Conservation (phyloP, 805 yeast species). For the Suhomyces prunicola region DNA sequence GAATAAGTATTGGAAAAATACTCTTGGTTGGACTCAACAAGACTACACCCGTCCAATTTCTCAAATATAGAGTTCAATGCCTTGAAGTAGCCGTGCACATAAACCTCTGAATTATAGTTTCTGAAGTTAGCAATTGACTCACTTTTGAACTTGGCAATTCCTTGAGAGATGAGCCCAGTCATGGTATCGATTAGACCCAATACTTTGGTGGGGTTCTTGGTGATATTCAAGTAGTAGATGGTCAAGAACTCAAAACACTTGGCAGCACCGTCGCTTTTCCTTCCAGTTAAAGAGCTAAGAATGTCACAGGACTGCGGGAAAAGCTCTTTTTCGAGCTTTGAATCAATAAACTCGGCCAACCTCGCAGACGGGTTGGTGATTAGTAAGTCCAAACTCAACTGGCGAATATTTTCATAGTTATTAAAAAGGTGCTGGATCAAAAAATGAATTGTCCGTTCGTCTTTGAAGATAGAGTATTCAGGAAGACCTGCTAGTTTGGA, state of each 20-base stretch:
- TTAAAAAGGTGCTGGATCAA: slow-evolving; percentile 63
- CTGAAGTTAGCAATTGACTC: neutral
- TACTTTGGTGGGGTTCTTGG: neutral
- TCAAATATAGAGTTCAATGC: slow-evolving; percentile 48
- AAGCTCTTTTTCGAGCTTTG: neutral
- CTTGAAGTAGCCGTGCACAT: slow-evolving; percentile 67
- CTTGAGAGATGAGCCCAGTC: neutral
- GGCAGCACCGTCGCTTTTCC: slow-evolving; percentile 80
- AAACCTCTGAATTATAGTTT: neutral
- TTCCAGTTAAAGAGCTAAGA: slow-evolving; percentile 47
- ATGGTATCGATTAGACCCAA: neutral
- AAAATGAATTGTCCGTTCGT: slow-evolving; percentile 36
- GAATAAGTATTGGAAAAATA: slow-evolving; percentile 5
- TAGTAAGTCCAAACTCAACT: slow-evolving; percentile 44
- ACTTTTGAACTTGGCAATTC: neutral
- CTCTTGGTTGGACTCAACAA: neutral
- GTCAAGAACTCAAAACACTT: slow-evolving; percentile 54
- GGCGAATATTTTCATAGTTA: slow-evolving; percentile 76
- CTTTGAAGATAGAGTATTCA: slow-evolving; percentile 41
- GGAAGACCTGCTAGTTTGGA: slow-evolving; percentile 21
- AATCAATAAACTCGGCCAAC: neutral
- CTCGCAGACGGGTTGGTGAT: slow-evolving; percentile 18
- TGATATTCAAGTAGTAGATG: slow-evolving; percentile 3
- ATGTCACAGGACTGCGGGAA: slow-evolving; percentile 10
- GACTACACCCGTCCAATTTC: neutral